Conservation (phyloP, 805 yeast genomes). For the Candida nitratophila region DNA sequence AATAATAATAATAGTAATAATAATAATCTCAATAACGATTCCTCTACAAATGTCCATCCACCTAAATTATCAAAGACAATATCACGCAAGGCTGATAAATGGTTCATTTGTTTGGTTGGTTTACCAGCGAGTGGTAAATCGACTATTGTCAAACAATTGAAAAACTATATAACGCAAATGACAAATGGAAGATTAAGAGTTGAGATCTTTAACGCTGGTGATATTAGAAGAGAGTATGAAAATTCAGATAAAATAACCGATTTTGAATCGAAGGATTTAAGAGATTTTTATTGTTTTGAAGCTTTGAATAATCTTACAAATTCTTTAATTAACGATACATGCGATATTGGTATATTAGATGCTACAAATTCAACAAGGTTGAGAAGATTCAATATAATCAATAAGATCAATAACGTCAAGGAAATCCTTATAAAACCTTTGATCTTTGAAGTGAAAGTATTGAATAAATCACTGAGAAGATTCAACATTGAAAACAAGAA, state of each 20-base stretch:
- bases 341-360: conserved; percentile 85
- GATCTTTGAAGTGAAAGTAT: conserved; percentile 54
- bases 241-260: conserved; percentile 22
- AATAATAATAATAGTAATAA: conserved; percentile 1
- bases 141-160: conserved; percentile 22
- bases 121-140: conserved; percentile 94
- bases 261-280: conserved; percentile 44
- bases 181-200: conserved; percentile 15
- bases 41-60: too few relatives aligned
- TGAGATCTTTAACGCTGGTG: conserved; percentile 44
- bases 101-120: conserved; percentile 52
- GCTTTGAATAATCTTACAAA: conserved; percentile 75
- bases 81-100: conserved; percentile 10
- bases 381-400: conserved; percentile 50
- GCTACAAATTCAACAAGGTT: conserved; percentile 63
- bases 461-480: conserved; percentile 42
- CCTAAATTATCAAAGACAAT: neutral
- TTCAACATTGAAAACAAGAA: conserved; percentile 63
- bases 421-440: conserved; percentile 40
- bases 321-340: conserved; percentile 65
- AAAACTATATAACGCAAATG: conserved; percentile 12
- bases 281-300: conserved; percentile 94
- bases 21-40: neutral
- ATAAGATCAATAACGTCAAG: conserved; percentile 45
- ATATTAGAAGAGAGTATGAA: conserved; percentile 35